A percentile compares a stretch with the other conserved stretches of the same genome.
Conservation (phyloP, 192 early-diverging fungal genomes). For the Dissophora globulifera region DNA sequence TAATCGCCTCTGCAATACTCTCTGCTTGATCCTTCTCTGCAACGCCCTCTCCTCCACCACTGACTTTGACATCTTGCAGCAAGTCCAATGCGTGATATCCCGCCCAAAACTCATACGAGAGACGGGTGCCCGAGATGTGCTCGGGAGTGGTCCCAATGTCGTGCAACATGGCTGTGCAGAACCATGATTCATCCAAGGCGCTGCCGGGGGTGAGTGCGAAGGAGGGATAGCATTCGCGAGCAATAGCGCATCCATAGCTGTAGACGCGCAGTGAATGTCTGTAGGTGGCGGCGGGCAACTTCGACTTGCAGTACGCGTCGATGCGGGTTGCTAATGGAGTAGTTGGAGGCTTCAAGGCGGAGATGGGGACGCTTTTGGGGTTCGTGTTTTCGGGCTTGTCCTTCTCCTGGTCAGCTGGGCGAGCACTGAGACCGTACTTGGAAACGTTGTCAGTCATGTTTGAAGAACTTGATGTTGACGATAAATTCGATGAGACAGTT, state of each 20-base stretch:
- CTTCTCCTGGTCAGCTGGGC: slow-evolving; percentile 9
- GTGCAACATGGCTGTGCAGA: slow-evolving; percentile 26
- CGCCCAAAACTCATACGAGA: slow-evolving; percentile 28
- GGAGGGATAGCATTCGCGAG: slow-evolving; percentile 19
- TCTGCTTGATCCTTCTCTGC: slow-evolving; percentile 25
- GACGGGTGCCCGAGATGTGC: slow-evolving; percentile 18
- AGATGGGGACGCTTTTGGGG: slow-evolving; percentile 7
- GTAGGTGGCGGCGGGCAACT: slow-evolving; percentile 9
- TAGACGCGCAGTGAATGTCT: slow-evolving; percentile 24
- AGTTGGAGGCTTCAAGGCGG: not conserved
- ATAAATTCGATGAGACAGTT: too few relatives aligned
- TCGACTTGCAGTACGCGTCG: slow-evolving; percentile 7
- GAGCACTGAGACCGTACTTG: slow-evolving; percentile 12
- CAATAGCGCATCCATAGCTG: slow-evolving; percentile 22
- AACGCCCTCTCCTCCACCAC: slow-evolving; percentile 5
- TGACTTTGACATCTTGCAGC: slow-evolving; percentile 11
- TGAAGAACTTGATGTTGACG: not conserved
- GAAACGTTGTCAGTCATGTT: not conserved
- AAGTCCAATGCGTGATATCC: slow-evolving; percentile 18
- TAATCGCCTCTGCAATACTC: slow-evolving; percentile 25
- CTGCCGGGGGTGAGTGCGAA: slow-evolving; percentile 11
- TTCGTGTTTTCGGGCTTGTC: slow-evolving; percentile 1
- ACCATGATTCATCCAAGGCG: slow-evolving; percentile 20
- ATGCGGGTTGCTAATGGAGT: slow-evolving; percentile 3
- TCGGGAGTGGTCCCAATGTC: slow-evolving; percentile 21